A percentile compares a stretch with the other conserved stretches of the same genome.
Conservation (phyloP, 1,284 basidiomycete genomes). For the Tilletiopsis washingtonensis region DNA sequence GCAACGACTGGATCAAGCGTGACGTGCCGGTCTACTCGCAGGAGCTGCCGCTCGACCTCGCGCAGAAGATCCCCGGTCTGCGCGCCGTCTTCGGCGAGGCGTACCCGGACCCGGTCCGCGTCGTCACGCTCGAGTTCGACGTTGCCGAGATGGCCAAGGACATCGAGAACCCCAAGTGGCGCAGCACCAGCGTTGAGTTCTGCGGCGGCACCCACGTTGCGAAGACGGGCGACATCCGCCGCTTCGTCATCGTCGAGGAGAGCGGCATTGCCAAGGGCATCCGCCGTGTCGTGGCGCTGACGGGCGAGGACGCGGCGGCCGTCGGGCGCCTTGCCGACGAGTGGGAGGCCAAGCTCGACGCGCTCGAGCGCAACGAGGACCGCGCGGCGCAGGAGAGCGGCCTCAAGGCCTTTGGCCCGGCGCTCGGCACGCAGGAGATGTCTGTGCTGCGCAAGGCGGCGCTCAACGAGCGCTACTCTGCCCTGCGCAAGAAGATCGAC, state of each 20-base stretch:
- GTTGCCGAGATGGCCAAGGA: slow-evolving; percentile 78
- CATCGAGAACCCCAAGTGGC: slow-evolving; percentile 82
- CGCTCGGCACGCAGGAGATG: slow-evolving; percentile 82
- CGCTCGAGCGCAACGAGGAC: slow-evolving; percentile 60
- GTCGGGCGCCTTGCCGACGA: slow-evolving; percentile 66
- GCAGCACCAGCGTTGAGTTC: slow-evolving; percentile 83
- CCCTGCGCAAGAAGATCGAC: slow-evolving; percentile 72
- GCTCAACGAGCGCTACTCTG: slow-evolving; percentile 66
- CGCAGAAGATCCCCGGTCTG: slow-evolving; percentile 80
- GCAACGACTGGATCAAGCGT: slow-evolving; percentile 78
- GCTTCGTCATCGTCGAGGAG: slow-evolving; percentile 89
- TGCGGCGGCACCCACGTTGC: slow-evolving; percentile 97
- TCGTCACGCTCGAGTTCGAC: slow-evolving; percentile 80
- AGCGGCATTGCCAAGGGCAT: slow-evolving; percentile 97
- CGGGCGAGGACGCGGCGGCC: slow-evolving; percentile 81
- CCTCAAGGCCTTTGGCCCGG: slow-evolving; percentile 75
- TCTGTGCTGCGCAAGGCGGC: slow-evolving; percentile 74
- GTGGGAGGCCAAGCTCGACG: slow-evolving; percentile 60
- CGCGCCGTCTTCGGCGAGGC: slow-evolving; percentile 96
- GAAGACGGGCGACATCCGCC: slow-evolving; percentile 90
- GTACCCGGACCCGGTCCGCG: slow-evolving; percentile 94
- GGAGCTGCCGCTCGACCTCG: slow-evolving; percentile 72
- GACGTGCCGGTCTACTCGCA: slow-evolving; percentile 83
- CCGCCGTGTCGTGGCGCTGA: slow-evolving; percentile 85
- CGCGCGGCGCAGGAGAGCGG: slow-evolving; percentile 70